Evolutionary conservation across 1,139 yeast species (phyloP), one percentile per base, ranked within the genome.

Genomic region (Pichia norvegensis): DNA sequence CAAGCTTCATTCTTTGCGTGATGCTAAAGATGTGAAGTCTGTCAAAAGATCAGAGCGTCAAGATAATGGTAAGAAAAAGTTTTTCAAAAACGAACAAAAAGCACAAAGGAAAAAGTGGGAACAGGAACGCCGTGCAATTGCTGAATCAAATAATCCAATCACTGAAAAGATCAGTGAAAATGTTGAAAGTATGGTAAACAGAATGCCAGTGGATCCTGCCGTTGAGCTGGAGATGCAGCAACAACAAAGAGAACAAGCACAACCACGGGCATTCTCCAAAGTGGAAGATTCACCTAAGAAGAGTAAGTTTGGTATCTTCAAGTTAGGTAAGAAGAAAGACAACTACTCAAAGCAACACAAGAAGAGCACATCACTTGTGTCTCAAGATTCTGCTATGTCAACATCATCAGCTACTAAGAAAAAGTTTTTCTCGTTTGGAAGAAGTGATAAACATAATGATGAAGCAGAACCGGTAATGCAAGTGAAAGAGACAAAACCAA

Each of bases 1-100:
- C 35, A 45, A 42, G 13, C 41, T 50, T 4, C 58, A 57, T 36
- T 55, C 59, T 9, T 31, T 57, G 23, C 47, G 60, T 35, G 55
- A 45, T 23, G n/a, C 19, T 9, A 27, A 31, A 17, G 29, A 38
- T 17, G 19, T 35, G 4, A 40, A 42, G 31, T 14, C 39, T 9
- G 27, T 40, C 9, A 40, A 43, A 14, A 27, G 21, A 5, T 16
- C 23, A 1, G 51, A 47, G 21, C 37, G 43, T 13, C 42, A 40
- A 33, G 54, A 50, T 13, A 19, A 42, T 3, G 44, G 33, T 27
- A 46, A 41, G 23, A 48, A 41, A 25, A 48, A 43, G 23, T 29
- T 48, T 17, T 29, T 44, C 16, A 47, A 51, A 40, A 35, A 38
- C 17, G 50, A 52, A 29, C 46, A 41, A 9, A 49, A 47, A 13